Evolutionary conservation across 2,329 filamentous ascomycete genomes (phyloP).

Genomic region (Aspergillus unguis): DNA sequence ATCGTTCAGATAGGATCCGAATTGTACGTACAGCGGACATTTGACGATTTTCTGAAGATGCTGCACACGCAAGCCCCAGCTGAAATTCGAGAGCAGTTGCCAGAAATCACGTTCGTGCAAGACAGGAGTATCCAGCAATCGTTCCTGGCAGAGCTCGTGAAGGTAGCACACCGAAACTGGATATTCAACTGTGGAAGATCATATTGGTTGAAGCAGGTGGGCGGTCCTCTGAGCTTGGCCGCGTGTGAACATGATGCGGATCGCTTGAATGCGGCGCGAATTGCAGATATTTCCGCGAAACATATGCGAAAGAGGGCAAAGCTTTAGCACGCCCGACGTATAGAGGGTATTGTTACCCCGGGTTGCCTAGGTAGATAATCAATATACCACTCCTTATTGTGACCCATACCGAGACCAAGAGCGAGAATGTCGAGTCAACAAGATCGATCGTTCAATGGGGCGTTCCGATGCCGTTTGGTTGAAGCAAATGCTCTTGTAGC

Average conservation of each 20-base stretch:
- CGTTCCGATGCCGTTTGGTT: not conserved
- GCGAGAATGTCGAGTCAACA: too few species aligned
- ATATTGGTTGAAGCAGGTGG: slow-evolving; percentile 31
- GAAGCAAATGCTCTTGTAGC: slow-evolving; percentile 17
- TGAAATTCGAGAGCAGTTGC: slow-evolving; percentile 21
- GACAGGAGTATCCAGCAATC: slow-evolving; percentile 26
- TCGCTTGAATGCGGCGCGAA: slow-evolving; percentile 20
- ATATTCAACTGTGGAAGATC: slow-evolving; percentile 32
- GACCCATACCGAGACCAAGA: not conserved
- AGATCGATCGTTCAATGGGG: not conserved
- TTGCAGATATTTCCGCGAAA: slow-evolving; percentile 21
- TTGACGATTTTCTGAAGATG: slow-evolving; percentile 26
- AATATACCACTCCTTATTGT: not conserved
- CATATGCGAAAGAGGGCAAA: slow-evolving; percentile 20
- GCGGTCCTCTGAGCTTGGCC: slow-evolving; percentile 28
- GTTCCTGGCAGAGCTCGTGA: slow-evolving; percentile 32
- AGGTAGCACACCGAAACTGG: slow-evolving; percentile 32
- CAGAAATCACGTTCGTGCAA: slow-evolving; percentile 27
- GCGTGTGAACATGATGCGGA: slow-evolving; percentile 26
- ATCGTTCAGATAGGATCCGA: slow-evolving; percentile 30
- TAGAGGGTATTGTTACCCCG: not conserved
- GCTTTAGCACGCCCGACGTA: slow-evolving; percentile 8
- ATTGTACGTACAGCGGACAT: slow-evolving; percentile 28
- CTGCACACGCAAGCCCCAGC: slow-evolving; percentile 21
- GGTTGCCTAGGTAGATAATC: not conserved